Evolutionary conservation across 768 basidiomycete genomes (phyloP).

Genomic region (Hemileccinum impolitum): DNA sequence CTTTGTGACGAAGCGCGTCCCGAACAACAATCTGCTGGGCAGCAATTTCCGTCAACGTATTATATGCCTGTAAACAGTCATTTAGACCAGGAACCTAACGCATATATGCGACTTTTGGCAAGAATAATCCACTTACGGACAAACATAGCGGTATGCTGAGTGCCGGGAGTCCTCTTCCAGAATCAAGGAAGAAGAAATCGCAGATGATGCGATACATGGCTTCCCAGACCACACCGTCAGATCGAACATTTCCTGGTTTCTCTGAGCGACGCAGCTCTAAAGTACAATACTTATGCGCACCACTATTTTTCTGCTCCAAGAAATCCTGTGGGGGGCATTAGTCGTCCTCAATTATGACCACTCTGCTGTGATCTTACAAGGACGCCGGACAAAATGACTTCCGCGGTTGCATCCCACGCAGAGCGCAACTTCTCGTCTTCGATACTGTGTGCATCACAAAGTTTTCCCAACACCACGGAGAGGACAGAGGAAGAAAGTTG

Average conservation of each 20-base stretch:
- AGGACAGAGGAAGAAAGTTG: slow-evolving; percentile 42
- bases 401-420: slow-evolving; percentile 46
- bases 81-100: slow-evolving; percentile 15
- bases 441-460: slow-evolving; percentile 26
- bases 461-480: slow-evolving; percentile 37
- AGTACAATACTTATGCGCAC: slow-evolving; percentile 12
- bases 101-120: slow-evolving; percentile 27
- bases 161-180: slow-evolving; percentile 11
- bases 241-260: slow-evolving; percentile 13
- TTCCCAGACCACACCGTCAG: slow-evolving; percentile 26
- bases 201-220: slow-evolving; percentile 32
- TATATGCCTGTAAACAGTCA: slow-evolving; percentile 44
- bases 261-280: neutral
- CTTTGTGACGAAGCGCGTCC: slow-evolving; percentile 41
- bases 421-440: slow-evolving; percentile 19
- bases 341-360: neutral
- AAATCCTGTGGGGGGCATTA: slow-evolving; percentile 22
- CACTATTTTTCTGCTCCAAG: slow-evolving; percentile 17
- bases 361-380: slow-evolving; percentile 33
- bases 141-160: slow-evolving; percentile 25
- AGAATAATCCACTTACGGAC: slow-evolving; percentile 19
- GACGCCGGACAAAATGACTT: slow-evolving; percentile 51
- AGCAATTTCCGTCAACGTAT: slow-evolving; percentile 48
- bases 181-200: slow-evolving; percentile 35
- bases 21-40: slow-evolving; percentile 41